These are phyloP conservation scores for Desmodesmus armatus DNA, from an alignment of 139 green algal genomes.

Conservation along the genomic window DNA sequence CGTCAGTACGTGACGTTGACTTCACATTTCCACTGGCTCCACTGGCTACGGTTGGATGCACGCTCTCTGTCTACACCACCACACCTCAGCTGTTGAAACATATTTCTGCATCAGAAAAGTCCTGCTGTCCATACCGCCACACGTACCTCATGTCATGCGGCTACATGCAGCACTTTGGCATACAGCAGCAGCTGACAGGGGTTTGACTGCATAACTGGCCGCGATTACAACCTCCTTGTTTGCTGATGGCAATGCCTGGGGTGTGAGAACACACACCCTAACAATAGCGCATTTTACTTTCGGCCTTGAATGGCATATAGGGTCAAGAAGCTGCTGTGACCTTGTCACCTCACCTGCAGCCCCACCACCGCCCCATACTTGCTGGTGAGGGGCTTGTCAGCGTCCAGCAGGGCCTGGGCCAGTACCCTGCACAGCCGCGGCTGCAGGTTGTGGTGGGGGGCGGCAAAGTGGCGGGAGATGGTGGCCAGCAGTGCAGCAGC, in stretches of 20 bases:
- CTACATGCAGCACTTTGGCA: no score
- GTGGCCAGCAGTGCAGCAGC: slow-evolving; percentile 67
- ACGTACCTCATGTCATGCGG: no score
- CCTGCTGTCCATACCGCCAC: not conserved
- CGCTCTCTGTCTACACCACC: no score
- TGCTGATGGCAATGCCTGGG: no score
- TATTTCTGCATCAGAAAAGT: not conserved
- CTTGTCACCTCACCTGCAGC: slow-evolving; percentile 10
- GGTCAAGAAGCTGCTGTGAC: not conserved
- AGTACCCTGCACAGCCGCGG: slow-evolving; percentile 68
- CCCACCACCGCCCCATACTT: slow-evolving; percentile 67
- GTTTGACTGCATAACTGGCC: no score
- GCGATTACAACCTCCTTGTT: no score
- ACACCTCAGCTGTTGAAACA: not conserved
- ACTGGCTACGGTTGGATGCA: no score
- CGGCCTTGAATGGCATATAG: not conserved
- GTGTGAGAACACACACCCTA: no score
- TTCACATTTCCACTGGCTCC: no score
- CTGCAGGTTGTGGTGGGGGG: slow-evolving; percentile 72
- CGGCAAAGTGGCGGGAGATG: slow-evolving; percentile 52
- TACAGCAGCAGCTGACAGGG: no score
- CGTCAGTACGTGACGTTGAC: not conserved
- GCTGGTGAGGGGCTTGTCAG: slow-evolving; percentile 51
- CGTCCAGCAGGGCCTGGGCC: slow-evolving; percentile 63
- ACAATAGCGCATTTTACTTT: no score